These are phyloP conservation scores for Aristolochia fimbriata DNA, from an alignment of 164 flowering plant genomes.

Conservation along the genomic window DNA sequence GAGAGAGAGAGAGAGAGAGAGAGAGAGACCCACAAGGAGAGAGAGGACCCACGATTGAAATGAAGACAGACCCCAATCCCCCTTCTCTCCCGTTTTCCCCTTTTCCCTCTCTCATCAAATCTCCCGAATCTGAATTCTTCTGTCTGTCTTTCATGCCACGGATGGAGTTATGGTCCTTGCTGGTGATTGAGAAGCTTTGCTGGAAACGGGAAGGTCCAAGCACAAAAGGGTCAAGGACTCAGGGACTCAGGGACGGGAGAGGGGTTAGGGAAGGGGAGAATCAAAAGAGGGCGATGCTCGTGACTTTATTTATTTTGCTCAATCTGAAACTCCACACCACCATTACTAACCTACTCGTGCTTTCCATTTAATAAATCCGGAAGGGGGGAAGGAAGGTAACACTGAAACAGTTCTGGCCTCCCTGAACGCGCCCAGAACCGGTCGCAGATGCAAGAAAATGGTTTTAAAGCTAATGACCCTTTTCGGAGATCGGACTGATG, in stretches of 20 bases:
- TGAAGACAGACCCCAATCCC: no score
- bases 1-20: neutral
- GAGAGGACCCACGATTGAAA: neutral
- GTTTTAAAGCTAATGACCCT: no score
- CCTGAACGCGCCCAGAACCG: neutral
- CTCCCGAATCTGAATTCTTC: neutral
- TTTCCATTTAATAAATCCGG: neutral
- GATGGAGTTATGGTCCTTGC: neutral
- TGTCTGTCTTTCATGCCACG: neutral
- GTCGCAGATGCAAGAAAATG: neutral
- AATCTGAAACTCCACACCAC: no score
- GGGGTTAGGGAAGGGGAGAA: no score
- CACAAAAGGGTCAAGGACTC: no score
- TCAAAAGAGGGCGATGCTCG: slow-evolving; percentile 2
- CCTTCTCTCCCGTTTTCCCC: neutral
- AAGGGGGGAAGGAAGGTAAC: no score
- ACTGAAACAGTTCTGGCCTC: neutral
- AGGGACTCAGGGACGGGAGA: no score
- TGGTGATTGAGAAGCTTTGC: neutral
- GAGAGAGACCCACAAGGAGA: neutral
- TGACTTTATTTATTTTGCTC: slow-evolving; percentile 1
- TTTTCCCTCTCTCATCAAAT: neutral
- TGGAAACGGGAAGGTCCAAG: neutral
- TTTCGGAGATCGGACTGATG: no score
- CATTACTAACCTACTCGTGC: neutral